Conservation (phyloP, 129 eudicot genomes). For the Chrysanthemum seticuspe region DNA sequence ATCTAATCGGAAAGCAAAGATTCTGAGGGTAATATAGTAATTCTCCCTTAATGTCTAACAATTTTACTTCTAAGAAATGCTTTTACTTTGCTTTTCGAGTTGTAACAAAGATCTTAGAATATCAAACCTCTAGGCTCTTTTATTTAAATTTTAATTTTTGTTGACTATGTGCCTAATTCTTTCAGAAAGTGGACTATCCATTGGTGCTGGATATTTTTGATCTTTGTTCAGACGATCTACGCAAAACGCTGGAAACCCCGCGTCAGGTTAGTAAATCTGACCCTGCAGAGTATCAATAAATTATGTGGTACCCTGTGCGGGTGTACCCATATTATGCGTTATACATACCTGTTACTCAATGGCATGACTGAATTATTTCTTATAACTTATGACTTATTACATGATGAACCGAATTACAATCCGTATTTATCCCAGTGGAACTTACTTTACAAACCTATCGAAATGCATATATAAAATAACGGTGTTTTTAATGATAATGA, state of each 20-base stretch:
- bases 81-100: not conserved
- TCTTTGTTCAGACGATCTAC: conserved; percentile 90
- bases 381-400: not conserved
- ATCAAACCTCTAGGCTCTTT: not conserved
- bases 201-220: conserved; percentile 87
- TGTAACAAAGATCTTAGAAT: not conserved
- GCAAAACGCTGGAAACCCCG: conserved; percentile 76
- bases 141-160: not conserved
- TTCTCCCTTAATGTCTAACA: not conserved
- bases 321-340: no score
- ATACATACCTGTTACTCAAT: no score
- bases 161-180: conserved; percentile 4
- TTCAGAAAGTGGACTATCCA: conserved; percentile 99
- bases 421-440: not conserved
- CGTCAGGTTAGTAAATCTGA: conserved; percentile 57
- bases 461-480: no score
- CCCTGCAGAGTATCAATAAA: not conserved
- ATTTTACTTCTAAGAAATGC: conserved; percentile 1
- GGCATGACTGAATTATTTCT: no score
- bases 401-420: not conserved
- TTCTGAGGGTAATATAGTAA: conserved; percentile 72
- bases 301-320: not conserved
- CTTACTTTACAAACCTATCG: not conserved
- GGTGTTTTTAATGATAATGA: no score
- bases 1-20: conserved; percentile 97